phyloP scores from a whole-genome alignment of 441 rosid species.

The Populus hybrid region DNA sequence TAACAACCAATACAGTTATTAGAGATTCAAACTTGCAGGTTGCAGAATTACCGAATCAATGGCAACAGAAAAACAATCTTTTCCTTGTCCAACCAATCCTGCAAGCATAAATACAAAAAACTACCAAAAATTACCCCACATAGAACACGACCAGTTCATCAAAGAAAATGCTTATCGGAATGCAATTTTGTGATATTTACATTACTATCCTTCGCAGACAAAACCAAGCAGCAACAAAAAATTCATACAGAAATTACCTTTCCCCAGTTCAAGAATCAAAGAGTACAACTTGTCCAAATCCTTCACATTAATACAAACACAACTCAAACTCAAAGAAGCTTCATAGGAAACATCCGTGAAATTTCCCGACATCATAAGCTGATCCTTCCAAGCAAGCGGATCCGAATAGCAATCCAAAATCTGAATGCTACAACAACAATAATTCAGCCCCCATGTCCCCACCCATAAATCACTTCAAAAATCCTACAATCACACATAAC shows the following conservation, averaged over 20 bases:
- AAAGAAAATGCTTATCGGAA: not conserved
- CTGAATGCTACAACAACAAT: slow-evolving; percentile 15
- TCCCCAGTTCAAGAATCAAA: slow-evolving; percentile 63
- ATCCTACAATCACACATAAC: slow-evolving; percentile 37
- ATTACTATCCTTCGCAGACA: not conserved
- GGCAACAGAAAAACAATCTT: slow-evolving; percentile 59
- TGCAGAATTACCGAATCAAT: slow-evolving; percentile 62
- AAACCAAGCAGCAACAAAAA: not conserved
- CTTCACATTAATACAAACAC: slow-evolving; percentile 48
- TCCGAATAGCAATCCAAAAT: slow-evolving; percentile 88
- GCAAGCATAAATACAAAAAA: slow-evolving; percentile 14
- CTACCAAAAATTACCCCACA: not conserved
- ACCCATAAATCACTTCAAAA: not conserved
- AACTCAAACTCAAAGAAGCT: slow-evolving; percentile 23
- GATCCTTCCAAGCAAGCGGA: slow-evolving; percentile 83
- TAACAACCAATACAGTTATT: not conserved
- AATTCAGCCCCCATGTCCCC: not conserved
- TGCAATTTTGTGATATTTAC: slow-evolving; percentile 1
- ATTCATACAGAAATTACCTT: slow-evolving; percentile 42
- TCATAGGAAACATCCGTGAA: slow-evolving; percentile 23
- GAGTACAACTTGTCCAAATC: slow-evolving; percentile 53
- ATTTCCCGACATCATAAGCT: slow-evolving; percentile 24
- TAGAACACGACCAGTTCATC: slow-evolving; percentile 12
- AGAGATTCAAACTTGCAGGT: slow-evolving; percentile 4
- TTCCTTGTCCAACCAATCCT: slow-evolving; percentile 59